Evolutionary conservation across 768 basidiomycete genomes (phyloP), one percentile per base, ranked within the genome.

Genomic region (Naganishia kalamii): DNA sequence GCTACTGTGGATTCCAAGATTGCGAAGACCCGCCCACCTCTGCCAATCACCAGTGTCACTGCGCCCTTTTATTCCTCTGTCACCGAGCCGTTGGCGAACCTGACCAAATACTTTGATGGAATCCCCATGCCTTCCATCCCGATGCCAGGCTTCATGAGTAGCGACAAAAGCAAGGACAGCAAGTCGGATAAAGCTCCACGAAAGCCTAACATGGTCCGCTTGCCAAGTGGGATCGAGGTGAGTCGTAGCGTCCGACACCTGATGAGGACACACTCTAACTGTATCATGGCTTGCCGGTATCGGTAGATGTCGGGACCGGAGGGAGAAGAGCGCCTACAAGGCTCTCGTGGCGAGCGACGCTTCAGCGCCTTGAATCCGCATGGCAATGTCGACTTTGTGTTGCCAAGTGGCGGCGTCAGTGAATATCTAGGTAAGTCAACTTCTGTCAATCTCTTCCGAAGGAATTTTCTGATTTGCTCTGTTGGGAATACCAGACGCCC

Each of bases 281-380:
- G 27, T 35, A 10, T 21, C 52, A 32, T 37, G 30, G 7, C n/a
- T n/a, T 57, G 10, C 33, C 8, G n/a, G 8, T 44, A 4, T 11
- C 30, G 50, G 5, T 25, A 75, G 73, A 76, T 78, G 72, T 69
- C 71, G 4, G 78, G 78, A 17, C 72, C 77, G 4, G 68, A 60
- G 25, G 77, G 77, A 0, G 71, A 75, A 54, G 77, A 79, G 57
- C 48, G 71, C n/a, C 65, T 79, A 2, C 69, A 74, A 66, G 78
- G 78, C 0, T 66, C 72, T 0, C 65, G 73, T 54, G 78, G 72
- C 6, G 78, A 79, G 61, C 59, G 78, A 1, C 68, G 81, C n/a
- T 81, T 82, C 68, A 73, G 72, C 11, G 81, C 81, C 0, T 67
- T 82, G 44, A 82, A 82, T 60, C 80, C 80, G 3, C 81, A 81